A percentile compares a stretch with the other conserved stretches of the same genome.
Evolutionary conservation across 139 green algal species (phyloP).

Genomic region (Chlamydomonas sphaeroides): DNA sequence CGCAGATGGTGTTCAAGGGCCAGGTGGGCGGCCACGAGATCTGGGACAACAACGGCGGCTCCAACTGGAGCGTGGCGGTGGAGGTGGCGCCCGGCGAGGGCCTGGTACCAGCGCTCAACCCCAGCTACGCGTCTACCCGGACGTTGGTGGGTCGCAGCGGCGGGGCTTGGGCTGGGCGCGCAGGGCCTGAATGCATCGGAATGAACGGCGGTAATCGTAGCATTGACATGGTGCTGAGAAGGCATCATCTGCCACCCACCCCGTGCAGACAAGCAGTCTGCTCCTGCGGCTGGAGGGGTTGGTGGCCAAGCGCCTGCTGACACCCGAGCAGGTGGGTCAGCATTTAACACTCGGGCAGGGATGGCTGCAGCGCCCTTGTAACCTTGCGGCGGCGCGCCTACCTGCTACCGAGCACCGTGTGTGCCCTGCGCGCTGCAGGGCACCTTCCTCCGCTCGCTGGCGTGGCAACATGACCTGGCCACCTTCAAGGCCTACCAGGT

Average conservation of each 20-base stretch:
- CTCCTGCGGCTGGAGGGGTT: slow-evolving; percentile 56
- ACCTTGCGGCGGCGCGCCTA: too few relatives aligned
- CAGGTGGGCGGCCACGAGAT: neutral
- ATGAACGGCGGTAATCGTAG: too few relatives aligned
- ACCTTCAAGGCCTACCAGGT: slow-evolving; percentile 41
- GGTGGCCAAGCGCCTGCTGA: slow-evolving; percentile 31
- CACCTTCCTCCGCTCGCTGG: slow-evolving; percentile 43
- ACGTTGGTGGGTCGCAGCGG: neutral
- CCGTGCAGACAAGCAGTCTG: slow-evolving; percentile 40
- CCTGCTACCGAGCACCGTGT: too few relatives aligned
- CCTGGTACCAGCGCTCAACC: slow-evolving; percentile 33
- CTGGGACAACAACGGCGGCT: slow-evolving; percentile 60
- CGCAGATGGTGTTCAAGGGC: slow-evolving; percentile 44
- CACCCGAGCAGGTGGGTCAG: slow-evolving; percentile 53
- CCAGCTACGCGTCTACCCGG: neutral
- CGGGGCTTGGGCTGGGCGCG: too few relatives aligned
- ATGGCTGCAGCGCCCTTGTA: too few relatives aligned
- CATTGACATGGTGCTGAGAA: too few relatives aligned
- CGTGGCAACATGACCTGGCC: slow-evolving; percentile 52
- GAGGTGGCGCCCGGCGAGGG: slow-evolving; percentile 37
- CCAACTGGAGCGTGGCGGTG: slow-evolving; percentile 53
- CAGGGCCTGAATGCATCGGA: too few relatives aligned
- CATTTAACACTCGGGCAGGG: too few relatives aligned
- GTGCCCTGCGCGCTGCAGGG: too few relatives aligned
- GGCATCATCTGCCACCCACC: neutral